Evolutionary conservation across 139 green algal species (phyloP), one percentile per base, ranked within the genome.

Genomic region (Closterium sp.): DNA sequence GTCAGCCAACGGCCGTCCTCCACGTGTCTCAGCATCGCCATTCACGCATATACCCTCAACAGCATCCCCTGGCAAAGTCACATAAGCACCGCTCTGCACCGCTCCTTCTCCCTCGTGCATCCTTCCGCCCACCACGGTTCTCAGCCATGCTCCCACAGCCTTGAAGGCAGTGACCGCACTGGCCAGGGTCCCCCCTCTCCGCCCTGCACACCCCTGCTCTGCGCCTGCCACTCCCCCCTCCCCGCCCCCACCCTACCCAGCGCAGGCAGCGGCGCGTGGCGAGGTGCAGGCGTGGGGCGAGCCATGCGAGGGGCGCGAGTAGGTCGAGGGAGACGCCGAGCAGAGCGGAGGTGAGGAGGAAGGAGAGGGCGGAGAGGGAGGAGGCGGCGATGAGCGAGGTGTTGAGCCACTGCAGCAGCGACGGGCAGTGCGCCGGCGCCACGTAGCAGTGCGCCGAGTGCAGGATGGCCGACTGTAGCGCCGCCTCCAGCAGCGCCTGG

Each of bases 291-390:
- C 86, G 86, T 7, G 28, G 55, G 16, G 23, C 34, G 25, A 93
- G 64, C 88, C 84, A 92, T 32, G 64, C 34, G 34, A 90, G 33
- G 23, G 88, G 91, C 1, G 91, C 88, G 31, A 93, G 91, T 4
- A 93, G 84, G 35, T 93, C 91, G 9, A 93, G 21, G 55, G 91
- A 93, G n/a, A 93, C 88, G 76, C 91, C 91, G n/a, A 93, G 88
- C 33, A 93, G 76, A 12, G 91, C 36, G 81, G 32, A 84, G 34
- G 91, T 92, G 81, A 93, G 66, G 4, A 93, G 81, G 66, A 93
- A 93, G 81, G 88, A 76, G n/a, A 93, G 32, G n/a, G 89, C 89
- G 33, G 89, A 92, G 25, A 92, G 84, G 8, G 89, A 89, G 19
- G 89, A 90, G 32, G 34, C 32, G 30, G 34, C 23, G 33, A 92